Evolutionary conservation across 345 rosid species (phyloP).

Genomic region (Salix koriyanagi): DNA sequence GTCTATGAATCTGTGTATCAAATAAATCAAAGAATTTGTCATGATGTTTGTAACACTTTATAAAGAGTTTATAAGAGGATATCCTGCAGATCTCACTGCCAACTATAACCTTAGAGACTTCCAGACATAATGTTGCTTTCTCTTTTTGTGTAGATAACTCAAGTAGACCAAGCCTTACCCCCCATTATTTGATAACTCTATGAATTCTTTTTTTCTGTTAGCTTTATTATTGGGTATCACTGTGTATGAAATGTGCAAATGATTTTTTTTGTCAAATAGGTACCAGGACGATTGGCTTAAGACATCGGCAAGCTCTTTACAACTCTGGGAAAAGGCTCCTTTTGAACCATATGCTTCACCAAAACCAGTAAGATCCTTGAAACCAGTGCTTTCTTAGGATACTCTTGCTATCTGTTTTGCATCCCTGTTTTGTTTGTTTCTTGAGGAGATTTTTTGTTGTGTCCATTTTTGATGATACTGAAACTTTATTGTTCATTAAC

Average conservation of each 20-base stretch:
- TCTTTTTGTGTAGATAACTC: background rate
- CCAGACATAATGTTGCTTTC: background rate
- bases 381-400: background rate
- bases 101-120: background rate
- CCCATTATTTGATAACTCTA: background rate
- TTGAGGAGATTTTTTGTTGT: conserved; percentile 2
- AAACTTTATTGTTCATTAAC: conserved; percentile 18
- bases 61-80: background rate
- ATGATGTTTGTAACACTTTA: background rate
- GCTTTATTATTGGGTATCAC: background rate
- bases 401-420: background rate
- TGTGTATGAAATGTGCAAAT: background rate
- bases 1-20: background rate
- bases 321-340: conserved; percentile 98
- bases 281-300: conserved; percentile 99
- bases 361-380: conserved; percentile 61
- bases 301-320: conserved; percentile 73
- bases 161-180: background rate
- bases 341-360: conserved; percentile 86
- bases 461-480: conserved; percentile 7
- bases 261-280: conserved; percentile 34
- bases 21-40: background rate
- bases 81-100: background rate
- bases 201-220: background rate
- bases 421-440: background rate